phyloP scores from a whole-genome alignment of 2,329 filamentous ascomycete species.

The Aspergillus brunneoviolaceus region DNA sequence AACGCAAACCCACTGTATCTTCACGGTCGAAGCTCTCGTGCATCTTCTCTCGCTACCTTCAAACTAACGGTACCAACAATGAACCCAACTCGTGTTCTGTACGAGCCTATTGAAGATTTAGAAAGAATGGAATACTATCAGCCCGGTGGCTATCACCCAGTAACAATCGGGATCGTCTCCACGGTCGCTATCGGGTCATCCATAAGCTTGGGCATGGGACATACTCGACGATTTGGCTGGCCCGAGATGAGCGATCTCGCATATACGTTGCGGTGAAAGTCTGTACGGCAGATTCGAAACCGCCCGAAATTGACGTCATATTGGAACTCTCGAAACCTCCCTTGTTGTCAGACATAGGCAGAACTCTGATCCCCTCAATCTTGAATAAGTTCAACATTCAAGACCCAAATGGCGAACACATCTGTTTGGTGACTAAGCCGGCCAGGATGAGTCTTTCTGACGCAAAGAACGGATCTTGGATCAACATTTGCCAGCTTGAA shows the following conservation, averaged over 20 bases:
- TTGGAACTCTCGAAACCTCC: conserved; percentile 1
- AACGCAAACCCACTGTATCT: conserved; percentile 1
- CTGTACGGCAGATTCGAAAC: conserved; percentile 23
- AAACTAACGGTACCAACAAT: conserved; percentile 1
- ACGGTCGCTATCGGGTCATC: conserved; percentile 38
- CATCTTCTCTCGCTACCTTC: neutral
- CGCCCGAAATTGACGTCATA: conserved; percentile 9
- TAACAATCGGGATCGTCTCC: conserved; percentile 31
- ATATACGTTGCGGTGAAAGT: conserved; percentile 31
- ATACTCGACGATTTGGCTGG: conserved; percentile 36
- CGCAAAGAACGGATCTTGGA: conserved; percentile 1
- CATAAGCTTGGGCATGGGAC: conserved; percentile 44
- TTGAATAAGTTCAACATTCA: conserved; percentile 12
- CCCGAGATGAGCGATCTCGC: conserved; percentile 22
- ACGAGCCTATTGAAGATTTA: conserved; percentile 7
- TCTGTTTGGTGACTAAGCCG: conserved; percentile 11
- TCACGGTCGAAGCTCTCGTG: neutral
- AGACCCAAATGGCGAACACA: conserved; percentile 13
- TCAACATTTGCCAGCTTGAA: conserved; percentile 14
- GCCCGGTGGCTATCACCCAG: conserved; percentile 29
- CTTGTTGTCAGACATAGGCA: neutral
- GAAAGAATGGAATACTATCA: conserved; percentile 18
- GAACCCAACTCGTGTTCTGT: conserved; percentile 2
- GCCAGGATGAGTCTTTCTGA: conserved; percentile 13
- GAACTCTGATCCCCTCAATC: conserved; percentile 9